Conservation (phyloP, 352 stramenopile genomes). For the Pythium oligandrum region DNA sequence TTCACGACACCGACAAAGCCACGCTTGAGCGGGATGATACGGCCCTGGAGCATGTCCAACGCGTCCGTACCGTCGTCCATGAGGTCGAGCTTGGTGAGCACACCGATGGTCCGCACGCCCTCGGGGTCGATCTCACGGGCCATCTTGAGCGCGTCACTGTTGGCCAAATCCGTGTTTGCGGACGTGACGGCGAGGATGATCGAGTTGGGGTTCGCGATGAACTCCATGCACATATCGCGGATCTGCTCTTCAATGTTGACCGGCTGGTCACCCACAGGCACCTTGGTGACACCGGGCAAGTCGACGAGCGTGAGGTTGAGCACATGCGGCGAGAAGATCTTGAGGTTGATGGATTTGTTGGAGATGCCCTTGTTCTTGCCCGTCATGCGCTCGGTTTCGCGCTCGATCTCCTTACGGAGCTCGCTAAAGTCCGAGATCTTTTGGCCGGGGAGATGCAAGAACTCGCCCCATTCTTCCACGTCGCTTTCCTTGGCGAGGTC, state of each 20-base stretch:
- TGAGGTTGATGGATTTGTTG: conserved; percentile 98
- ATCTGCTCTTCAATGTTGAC: conserved; percentile 99
- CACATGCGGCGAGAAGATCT: conserved; percentile 97
- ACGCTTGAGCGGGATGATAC: conserved; percentile 95
- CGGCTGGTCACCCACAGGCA: conserved; percentile 98
- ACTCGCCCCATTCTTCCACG: conserved; percentile 96
- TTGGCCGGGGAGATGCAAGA: conserved; percentile 94
- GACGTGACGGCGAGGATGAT: conserved; percentile 99
- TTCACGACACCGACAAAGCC: conserved; percentile 99
- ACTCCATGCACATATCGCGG: conserved; percentile 97
- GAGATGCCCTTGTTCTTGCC: conserved; percentile 98
- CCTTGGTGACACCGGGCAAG: conserved; percentile 97
- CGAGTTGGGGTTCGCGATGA: conserved; percentile 98
- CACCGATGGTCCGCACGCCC: conserved; percentile 97
- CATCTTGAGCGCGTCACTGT: conserved; percentile 98
- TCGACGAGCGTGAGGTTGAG: conserved; percentile 99
- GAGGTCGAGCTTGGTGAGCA: conserved; percentile 99
- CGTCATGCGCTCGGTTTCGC: conserved; percentile 95
- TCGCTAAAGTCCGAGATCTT: conserved; percentile 97
- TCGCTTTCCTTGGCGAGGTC: conserved; percentile 13
- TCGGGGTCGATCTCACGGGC: conserved; percentile 90
- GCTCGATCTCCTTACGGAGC: conserved; percentile 97
- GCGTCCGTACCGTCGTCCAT: conserved; percentile 99
- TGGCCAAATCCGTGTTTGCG: conserved; percentile 99
- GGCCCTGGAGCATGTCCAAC: conserved; percentile 94